Percentiles rank a stretch among this genome's conserved stretches.
phyloP scores from a whole-genome alignment of 768 basidiomycete species.

The Rhodotorula toruloides region DNA sequence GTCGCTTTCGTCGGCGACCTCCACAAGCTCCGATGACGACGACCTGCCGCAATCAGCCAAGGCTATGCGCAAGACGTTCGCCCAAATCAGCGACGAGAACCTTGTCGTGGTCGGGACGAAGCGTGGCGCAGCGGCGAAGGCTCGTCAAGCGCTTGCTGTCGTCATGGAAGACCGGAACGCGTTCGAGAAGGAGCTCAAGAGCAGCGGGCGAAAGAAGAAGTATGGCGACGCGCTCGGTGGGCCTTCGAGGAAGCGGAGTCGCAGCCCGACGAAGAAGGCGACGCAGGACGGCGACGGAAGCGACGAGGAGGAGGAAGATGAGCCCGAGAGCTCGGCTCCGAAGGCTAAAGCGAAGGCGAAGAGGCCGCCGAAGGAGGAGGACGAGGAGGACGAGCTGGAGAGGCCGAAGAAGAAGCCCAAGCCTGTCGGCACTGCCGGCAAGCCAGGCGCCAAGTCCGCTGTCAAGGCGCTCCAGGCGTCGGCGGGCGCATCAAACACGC shows the following conservation, averaged over 20 bases:
- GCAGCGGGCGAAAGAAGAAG: constrained; percentile 26
- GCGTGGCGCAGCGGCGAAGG: constrained; percentile 25
- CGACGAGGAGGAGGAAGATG: constrained; percentile 38
- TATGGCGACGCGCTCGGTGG: neutral
- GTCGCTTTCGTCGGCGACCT: neutral
- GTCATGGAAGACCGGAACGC: constrained; percentile 44
- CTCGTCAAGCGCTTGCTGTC: constrained; percentile 4
- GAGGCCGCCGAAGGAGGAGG: neutral
- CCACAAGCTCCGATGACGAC: neutral
- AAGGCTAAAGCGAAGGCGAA: neutral
- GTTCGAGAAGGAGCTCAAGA: constrained; percentile 63
- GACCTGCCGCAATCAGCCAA: neutral
- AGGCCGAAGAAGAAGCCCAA: neutral
- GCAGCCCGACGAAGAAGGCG: constrained; percentile 13
- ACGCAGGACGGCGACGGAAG: neutral
- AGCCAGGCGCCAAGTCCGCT: too few species aligned
- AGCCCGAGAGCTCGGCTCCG: constrained; percentile 14
- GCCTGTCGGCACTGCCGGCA: neutral
- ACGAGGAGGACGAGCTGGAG: neutral
- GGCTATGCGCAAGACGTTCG: constrained; percentile 8
- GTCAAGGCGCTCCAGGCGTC: neutral
- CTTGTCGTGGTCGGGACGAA: constrained; percentile 8
- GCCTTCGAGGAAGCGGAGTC: neutral
- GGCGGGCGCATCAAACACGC: constrained; percentile 4
- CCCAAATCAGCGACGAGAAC: constrained; percentile 22